A percentile compares a stretch with the other conserved stretches of the same genome.
phyloP scores from a whole-genome alignment of 257 asterid genomes.

The Paulownia fortunei region DNA sequence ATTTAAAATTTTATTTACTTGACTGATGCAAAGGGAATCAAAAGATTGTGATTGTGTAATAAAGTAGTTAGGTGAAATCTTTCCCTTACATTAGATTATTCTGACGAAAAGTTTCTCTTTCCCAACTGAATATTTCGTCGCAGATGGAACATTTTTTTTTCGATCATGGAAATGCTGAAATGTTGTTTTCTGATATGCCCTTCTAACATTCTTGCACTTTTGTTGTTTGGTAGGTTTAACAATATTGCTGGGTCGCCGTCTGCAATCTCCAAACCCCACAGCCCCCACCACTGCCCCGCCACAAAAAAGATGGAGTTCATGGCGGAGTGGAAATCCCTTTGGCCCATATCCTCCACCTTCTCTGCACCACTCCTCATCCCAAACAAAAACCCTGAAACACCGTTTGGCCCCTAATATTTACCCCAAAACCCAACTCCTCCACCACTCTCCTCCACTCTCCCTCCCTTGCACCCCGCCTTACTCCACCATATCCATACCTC shows the following conservation, averaged over 20 bases:
- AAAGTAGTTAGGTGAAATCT: no score
- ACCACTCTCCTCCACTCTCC: constrained; percentile 50
- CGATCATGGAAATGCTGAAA: neutral
- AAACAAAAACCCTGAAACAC: constrained; percentile 24
- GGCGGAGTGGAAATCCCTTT: constrained; percentile 68
- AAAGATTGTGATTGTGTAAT: no score
- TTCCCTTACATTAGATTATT: no score
- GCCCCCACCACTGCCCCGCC: neutral
- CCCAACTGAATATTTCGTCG: neutral
- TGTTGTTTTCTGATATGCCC: neutral
- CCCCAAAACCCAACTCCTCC: constrained; percentile 40
- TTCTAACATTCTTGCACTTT: neutral
- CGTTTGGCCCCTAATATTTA: constrained; percentile 59
- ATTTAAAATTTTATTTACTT: no score
- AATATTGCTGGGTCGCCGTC: neutral
- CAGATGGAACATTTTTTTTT: neutral
- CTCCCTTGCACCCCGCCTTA: constrained; percentile 56
- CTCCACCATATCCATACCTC: constrained; percentile 55
- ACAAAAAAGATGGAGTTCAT: constrained; percentile 52
- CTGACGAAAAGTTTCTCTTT: no score
- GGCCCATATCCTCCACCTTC: constrained; percentile 58
- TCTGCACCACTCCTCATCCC: constrained; percentile 56
- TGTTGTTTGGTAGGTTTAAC: neutral
- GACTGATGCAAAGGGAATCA: no score
- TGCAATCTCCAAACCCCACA: neutral